Percentiles rank a stretch among this genome's conserved stretches.
Conservation (phyloP, 2,329 filamentous ascomycete species). For the Zasmidium cellare region DNA sequence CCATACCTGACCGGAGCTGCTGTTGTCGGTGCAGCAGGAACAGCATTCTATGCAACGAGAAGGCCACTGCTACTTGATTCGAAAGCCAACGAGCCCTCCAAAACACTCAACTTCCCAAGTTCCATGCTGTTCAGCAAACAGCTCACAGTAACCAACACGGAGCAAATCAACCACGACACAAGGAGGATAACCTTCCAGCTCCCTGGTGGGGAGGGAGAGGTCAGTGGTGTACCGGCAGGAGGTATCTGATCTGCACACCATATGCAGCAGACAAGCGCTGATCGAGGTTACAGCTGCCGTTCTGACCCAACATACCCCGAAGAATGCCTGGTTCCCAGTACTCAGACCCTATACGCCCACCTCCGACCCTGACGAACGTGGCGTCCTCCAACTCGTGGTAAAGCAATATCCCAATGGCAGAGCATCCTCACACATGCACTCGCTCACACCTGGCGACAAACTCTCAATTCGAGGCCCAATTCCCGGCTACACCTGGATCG, state of each 20-base stretch:
- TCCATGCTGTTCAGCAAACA: slow-evolving; percentile 35
- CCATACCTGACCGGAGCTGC: slow-evolving; percentile 20
- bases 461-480: slow-evolving; percentile 60
- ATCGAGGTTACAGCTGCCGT: slow-evolving; percentile 50
- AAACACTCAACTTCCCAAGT: slow-evolving; percentile 31
- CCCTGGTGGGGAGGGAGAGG: slow-evolving; percentile 29
- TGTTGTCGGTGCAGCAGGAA: slow-evolving; percentile 15
- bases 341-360: slow-evolving; percentile 68
- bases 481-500: slow-evolving; percentile 32
- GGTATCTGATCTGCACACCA: slow-evolving; percentile 15
- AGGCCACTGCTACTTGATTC: slow-evolving; percentile 27
- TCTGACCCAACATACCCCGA: slow-evolving; percentile 59
- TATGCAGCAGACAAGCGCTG: background rate
- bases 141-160: slow-evolving; percentile 29
- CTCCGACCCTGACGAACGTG: slow-evolving; percentile 56
- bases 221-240: slow-evolving; percentile 32
- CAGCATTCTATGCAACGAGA: slow-evolving; percentile 11
- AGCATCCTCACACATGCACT: slow-evolving; percentile 66
- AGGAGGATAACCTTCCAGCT: slow-evolving; percentile 34
- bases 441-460: slow-evolving; percentile 60
- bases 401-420: slow-evolving; percentile 69
- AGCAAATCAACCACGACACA: slow-evolving; percentile 37
- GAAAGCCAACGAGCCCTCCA: slow-evolving; percentile 24
- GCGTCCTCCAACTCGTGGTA: slow-evolving; percentile 63
- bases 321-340: slow-evolving; percentile 59